Base-by-base conservation (phyloP, 164 flowering plant genomes). In the Kingdonia uniflora region DNA sequence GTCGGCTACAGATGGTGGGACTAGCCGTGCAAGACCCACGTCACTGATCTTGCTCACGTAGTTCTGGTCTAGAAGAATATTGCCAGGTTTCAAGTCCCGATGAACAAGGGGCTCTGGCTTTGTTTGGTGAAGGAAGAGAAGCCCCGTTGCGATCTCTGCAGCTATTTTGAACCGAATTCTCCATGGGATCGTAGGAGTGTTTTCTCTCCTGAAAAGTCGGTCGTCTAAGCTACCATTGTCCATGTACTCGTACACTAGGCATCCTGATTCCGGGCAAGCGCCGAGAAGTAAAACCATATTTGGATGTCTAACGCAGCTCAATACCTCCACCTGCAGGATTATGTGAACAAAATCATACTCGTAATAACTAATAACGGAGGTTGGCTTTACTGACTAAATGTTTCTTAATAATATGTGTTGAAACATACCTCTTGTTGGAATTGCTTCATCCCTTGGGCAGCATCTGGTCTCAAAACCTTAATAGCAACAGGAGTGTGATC, bases 81-180 rank as follows among this genome's bases (percentile, higher is more conserved):
- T 85, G 12, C 75, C 89, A 0, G 95, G 95, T 54, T 85, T 82
- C 7, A 85, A 88, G 67, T 85, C 89, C 0, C 87, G 64, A 55
- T 85, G 89, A 23, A 85, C 95, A 11, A 85, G 71, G 6, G 95
- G 95, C 35, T 85, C 95, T 12, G 95, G 95, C 72, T 80, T 85
- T 25, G 87, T 57, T 57, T 85, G 95, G 73, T 85, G 88, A 48
- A 85, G 87, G 60, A 85, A 85, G 6, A 76, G 71, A 47, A 85
- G 81, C 0, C 76, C 81, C 0, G 85, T 85, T 5, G 85, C 80
- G 39, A 82, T 74, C 62, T 85, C 87, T 2, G 87, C 73, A 0
- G 87, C 76, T 37, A 85, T 74, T 49, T 68, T 65, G 73, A 82
- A 82, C 21, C 95, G 65, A 33, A 45, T 65, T 26, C 54, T 47